Base-by-base conservation (phyloP, 2,329 filamentous ascomycete genomes). In the Hortaea werneckii region DNA sequence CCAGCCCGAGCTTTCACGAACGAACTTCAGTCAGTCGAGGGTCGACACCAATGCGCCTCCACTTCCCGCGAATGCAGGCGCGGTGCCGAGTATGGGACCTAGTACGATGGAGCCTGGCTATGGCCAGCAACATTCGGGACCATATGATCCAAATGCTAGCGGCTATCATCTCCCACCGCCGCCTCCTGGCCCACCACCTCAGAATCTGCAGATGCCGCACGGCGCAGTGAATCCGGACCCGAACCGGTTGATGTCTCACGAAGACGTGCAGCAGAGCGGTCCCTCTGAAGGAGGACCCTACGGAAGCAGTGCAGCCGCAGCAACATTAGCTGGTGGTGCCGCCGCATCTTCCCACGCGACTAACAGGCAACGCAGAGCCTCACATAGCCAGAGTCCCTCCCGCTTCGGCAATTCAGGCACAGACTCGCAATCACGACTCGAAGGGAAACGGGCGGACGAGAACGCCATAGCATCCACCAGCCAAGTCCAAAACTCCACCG, bases 1-100 rank as follows among this genome's bases (percentile, higher is more conserved):
- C 45, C 72, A 70, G 44, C 69, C 70, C 30, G 67, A 67, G 26
- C 51, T 70, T 10, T 65, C 67, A 12, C 62, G 69, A 40, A 63
- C 63, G 10, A 60, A 60, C 41, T 52, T 62, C 37, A 13, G 37
- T 20, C 52, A 37, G 38, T 43, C 27, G 44, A 52, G 38, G 44
- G 51, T 54, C 27, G 57, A 61, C 35, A 59, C 52, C 30, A 56
- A 50, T 13, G 55, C 60, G 37, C 63, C 63, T 37, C 63, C 63
- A 11, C 46, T 65, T 11, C 63, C 63, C 11, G 53, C 57, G 8
- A 52, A 54, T 26, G 62, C 63, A 12, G 61, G 60, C 26, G 49
- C 54, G 29, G 42, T 63, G 29, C 44, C 49, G 28, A 39, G 40
- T 20, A 20, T 40, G 2, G 45, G 44, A 43, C 37, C 44, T 12